phyloP scores from a whole-genome alignment of 495 filamentous ascomycete genomes.

The Penicillium simplicissimum region DNA sequence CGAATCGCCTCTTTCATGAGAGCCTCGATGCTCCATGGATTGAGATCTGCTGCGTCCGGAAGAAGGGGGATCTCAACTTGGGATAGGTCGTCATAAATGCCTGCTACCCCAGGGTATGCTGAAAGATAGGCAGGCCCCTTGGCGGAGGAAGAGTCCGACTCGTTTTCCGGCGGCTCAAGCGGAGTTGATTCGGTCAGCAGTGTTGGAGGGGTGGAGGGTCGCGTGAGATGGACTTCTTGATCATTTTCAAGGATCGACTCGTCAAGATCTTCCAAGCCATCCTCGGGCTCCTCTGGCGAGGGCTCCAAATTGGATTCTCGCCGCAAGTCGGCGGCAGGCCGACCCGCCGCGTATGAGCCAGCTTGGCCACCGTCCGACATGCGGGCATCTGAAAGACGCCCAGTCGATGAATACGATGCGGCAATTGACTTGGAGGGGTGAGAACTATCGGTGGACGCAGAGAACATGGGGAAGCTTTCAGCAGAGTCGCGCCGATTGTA shows the following conservation, averaged over 20 bases:
- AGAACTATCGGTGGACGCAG: slow-evolving; percentile 67
- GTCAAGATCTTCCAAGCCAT: slow-evolving; percentile 23
- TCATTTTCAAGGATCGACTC: slow-evolving; percentile 25
- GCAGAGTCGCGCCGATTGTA: slow-evolving; percentile 70
- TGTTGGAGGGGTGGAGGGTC: slow-evolving; percentile 44
- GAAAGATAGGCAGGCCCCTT: neutral
- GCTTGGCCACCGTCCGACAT: slow-evolving; percentile 20
- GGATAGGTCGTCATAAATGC: slow-evolving; percentile 25
- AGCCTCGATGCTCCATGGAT: slow-evolving; percentile 51
- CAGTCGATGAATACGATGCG: slow-evolving; percentile 43
- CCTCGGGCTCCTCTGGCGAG: slow-evolving; percentile 26
- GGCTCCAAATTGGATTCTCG: slow-evolving; percentile 30
- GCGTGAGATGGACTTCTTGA: slow-evolving; percentile 37
- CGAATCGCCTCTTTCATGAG: slow-evolving; percentile 47
- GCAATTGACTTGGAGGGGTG: slow-evolving; percentile 46
- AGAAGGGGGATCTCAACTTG: slow-evolving; percentile 34
- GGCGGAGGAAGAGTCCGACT: slow-evolving; percentile 4
- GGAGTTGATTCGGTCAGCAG: slow-evolving; percentile 42
- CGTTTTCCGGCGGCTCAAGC: slow-evolving; percentile 21
- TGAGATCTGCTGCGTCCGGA: slow-evolving; percentile 34
- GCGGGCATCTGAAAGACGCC: slow-evolving; percentile 18
- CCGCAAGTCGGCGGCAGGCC: slow-evolving; percentile 10
- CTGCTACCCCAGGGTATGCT: slow-evolving; percentile 16
- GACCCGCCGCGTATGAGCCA: slow-evolving; percentile 14
- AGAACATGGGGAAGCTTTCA: slow-evolving; percentile 83